These are phyloP conservation scores for Pueraria montana DNA, from an alignment of 306 rosid species.

Conservation along the genomic window DNA sequence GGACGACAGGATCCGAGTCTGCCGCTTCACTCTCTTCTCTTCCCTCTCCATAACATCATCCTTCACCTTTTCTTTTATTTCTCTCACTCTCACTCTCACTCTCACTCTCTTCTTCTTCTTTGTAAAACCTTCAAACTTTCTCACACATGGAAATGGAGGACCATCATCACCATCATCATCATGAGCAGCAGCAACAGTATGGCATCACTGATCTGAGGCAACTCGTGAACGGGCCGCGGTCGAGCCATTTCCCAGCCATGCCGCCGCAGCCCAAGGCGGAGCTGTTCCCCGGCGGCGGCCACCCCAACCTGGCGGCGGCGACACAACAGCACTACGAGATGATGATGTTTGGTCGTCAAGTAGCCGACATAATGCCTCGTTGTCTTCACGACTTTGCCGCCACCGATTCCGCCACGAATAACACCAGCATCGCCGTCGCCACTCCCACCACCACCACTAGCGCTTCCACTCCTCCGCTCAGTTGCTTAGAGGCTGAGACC, in stretches of 20 bases:
- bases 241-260: constrained; percentile 63
- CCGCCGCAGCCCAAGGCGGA: constrained; percentile 60
- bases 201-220: constrained; percentile 75
- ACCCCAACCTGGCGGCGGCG: constrained; percentile 52
- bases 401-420: constrained; percentile 51
- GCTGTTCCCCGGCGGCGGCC: constrained; percentile 64
- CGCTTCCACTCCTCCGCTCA: constrained; percentile 66
- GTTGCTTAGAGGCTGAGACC: constrained; percentile 71
- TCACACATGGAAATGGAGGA: constrained; percentile 83
- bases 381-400: constrained; percentile 68
- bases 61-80: not conserved
- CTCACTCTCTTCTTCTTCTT: not conserved
- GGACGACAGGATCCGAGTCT: constrained; percentile 98
- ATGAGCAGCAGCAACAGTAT: constrained; percentile 50
- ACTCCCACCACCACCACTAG: constrained; percentile 52
- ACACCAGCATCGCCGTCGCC: constrained; percentile 31
- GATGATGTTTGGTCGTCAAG: constrained; percentile 76
- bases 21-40: constrained; percentile 66
- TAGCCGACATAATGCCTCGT: constrained; percentile 58
- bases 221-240: constrained; percentile 60
- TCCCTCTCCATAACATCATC: constrained; percentile 25
- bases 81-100: not conserved
- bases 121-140: not conserved
- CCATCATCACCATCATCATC: constrained; percentile 51
- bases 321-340: constrained; percentile 62